Evolutionary conservation across 108 stramenopile genomes (phyloP).

Genomic region (Skeletonema marinoi): DNA sequence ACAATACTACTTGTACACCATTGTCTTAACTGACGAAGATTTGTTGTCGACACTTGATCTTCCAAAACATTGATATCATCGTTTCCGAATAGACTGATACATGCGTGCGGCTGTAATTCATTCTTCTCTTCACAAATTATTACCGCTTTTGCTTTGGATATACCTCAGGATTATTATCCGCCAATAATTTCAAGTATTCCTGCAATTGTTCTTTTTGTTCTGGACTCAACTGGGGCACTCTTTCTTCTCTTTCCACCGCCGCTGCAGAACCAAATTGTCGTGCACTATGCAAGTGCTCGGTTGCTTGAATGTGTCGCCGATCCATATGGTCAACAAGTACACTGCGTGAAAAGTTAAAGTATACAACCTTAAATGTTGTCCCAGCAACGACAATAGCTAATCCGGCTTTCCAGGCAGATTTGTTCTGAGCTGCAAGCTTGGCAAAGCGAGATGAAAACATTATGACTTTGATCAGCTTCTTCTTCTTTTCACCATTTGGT

Average conservation of each 20-base stretch:
- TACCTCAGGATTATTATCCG: conserved; percentile 48
- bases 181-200: conserved; percentile 69
- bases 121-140: neutral
- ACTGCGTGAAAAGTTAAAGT: conserved; percentile 67
- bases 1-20: neutral
- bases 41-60: too few species aligned
- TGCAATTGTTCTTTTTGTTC: conserved; percentile 68
- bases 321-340: conserved; percentile 61
- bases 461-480: neutral
- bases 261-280: conserved; percentile 58
- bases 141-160: conserved; percentile 17
- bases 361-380: conserved; percentile 59
- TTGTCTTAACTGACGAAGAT: neutral
- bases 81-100: too few species aligned
- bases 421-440: conserved; percentile 22
- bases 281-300: conserved; percentile 62
- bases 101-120: neutral
- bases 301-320: conserved; percentile 54
- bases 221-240: conserved; percentile 55
- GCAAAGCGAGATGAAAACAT: conserved; percentile 35
- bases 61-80: too few species aligned
- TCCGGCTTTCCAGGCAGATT: conserved; percentile 32
- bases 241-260: conserved; percentile 57
- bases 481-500: neutral
- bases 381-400: conserved; percentile 51